These are phyloP conservation scores for Leccinellum luteum DNA, from an alignment of 768 basidiomycete genomes.

Conservation along the genomic window DNA sequence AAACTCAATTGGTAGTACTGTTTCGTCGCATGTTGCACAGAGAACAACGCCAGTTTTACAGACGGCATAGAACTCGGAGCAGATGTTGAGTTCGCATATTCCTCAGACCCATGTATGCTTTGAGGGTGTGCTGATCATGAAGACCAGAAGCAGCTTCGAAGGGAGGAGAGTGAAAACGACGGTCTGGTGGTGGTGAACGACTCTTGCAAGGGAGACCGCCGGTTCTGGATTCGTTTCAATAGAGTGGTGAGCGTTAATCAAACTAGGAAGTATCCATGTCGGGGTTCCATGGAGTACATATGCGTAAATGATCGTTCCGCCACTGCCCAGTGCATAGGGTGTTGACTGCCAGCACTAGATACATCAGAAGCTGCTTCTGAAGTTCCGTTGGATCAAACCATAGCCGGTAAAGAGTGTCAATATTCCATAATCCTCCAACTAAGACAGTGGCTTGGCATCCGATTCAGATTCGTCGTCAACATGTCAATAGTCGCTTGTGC, in stretches of 20 bases:
- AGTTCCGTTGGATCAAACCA: not conserved
- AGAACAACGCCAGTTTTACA: constrained; percentile 15
- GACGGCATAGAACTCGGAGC: constrained; percentile 24
- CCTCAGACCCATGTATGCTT: not conserved
- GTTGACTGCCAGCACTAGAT: not conserved
- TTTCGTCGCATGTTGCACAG: constrained; percentile 19
- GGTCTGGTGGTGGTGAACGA: constrained; percentile 48
- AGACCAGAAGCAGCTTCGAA: constrained; percentile 42
- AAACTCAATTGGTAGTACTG: constrained; percentile 40
- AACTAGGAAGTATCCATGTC: not conserved
- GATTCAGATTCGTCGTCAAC: not conserved
- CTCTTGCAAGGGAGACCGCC: constrained; percentile 30
- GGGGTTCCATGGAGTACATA: no score
- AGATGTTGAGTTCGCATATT: constrained; percentile 19
- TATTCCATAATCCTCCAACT: not conserved
- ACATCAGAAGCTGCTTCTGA: constrained; percentile 1
- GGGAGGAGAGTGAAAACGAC: constrained; percentile 51
- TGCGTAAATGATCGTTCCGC: no score
- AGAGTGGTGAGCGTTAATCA: not conserved
- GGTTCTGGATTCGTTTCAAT: constrained; percentile 9
- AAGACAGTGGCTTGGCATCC: not conserved
- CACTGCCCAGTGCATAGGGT: not conserved
- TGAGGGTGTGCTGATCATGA: constrained; percentile 43
- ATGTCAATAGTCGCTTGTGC: not conserved
- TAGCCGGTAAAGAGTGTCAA: not conserved